Percentiles rank a stretch among this genome's conserved stretches.
phyloP scores from a whole-genome alignment of 2,329 filamentous ascomycete species.

The Colletotrichum zoysiae region DNA sequence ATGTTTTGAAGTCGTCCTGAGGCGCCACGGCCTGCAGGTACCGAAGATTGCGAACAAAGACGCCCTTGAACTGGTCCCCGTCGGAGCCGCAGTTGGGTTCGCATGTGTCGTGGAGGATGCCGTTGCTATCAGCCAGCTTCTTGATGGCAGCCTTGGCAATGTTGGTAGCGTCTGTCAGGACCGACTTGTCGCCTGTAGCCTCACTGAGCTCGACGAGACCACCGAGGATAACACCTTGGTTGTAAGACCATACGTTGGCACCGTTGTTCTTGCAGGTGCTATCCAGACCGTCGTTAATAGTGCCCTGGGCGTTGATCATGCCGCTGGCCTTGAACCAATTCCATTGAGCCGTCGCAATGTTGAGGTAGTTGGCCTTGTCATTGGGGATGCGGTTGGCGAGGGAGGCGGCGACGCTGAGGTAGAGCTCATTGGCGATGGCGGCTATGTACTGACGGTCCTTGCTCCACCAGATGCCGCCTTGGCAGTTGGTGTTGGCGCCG shows the following conservation, averaged over 20 bases:
- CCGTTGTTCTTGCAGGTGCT: slow-evolving; percentile 64
- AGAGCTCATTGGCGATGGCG: slow-evolving; percentile 70
- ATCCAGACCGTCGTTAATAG: slow-evolving; percentile 68
- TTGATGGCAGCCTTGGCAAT: slow-evolving; percentile 68
- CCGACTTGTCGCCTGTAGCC: slow-evolving; percentile 57
- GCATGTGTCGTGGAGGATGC: slow-evolving; percentile 64
- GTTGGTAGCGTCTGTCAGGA: slow-evolving; percentile 56
- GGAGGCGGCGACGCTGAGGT: slow-evolving; percentile 65
- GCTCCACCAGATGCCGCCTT: slow-evolving; percentile 69
- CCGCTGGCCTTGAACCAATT: slow-evolving; percentile 64
- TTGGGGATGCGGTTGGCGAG: slow-evolving; percentile 62
- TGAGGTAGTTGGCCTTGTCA: slow-evolving; percentile 56
- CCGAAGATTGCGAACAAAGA: slow-evolving; percentile 75
- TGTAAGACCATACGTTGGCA: slow-evolving; percentile 66
- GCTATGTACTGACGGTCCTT: slow-evolving; percentile 65
- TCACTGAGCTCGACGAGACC: slow-evolving; percentile 64
- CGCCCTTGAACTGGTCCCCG: slow-evolving; percentile 77
- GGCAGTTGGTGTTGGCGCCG: slow-evolving; percentile 61
- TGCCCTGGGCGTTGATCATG: slow-evolving; percentile 63
- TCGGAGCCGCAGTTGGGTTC: slow-evolving; percentile 62
- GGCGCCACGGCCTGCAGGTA: slow-evolving; percentile 67
- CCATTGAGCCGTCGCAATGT: slow-evolving; percentile 65
- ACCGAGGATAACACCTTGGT: slow-evolving; percentile 70
- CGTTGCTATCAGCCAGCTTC: slow-evolving; percentile 57
- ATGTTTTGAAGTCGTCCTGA: slow-evolving; percentile 61